A percentile compares a stretch with the other conserved stretches of the same genome.
phyloP scores from a whole-genome alignment of 2,329 filamentous ascomycete genomes.

The Cladorrhinum sp. region DNA sequence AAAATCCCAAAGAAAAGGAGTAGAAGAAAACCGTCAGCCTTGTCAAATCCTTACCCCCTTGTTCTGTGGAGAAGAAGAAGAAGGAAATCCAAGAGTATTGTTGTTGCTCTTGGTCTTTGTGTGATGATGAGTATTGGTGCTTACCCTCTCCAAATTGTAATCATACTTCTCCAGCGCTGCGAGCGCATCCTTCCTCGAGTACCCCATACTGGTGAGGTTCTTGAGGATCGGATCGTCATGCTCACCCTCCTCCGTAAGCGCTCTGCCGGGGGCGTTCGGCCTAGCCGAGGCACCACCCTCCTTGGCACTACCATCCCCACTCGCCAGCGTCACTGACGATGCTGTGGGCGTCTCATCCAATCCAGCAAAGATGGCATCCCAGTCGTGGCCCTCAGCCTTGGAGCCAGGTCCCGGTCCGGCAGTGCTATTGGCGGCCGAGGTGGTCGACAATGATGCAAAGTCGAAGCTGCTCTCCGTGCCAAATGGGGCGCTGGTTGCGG shows the following conservation, averaged over 20 bases:
- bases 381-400: constrained; percentile 65
- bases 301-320: constrained; percentile 8
- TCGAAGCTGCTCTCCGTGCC: constrained; percentile 58
- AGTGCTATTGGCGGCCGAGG: constrained; percentile 32
- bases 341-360: constrained; percentile 54
- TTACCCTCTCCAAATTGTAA: constrained; percentile 91
- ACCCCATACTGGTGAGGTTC: constrained; percentile 87
- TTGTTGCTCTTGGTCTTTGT: constrained; percentile 4
- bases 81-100: constrained; percentile 1
- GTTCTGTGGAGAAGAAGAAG: background rate
- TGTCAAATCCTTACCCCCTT: constrained; percentile 9
- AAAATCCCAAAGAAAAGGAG: constrained; percentile 40
- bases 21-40: constrained; percentile 8
- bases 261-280: constrained; percentile 51
- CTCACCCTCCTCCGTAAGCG: constrained; percentile 68
- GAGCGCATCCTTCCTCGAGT: constrained; percentile 69
- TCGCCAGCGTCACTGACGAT: constrained; percentile 32
- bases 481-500: constrained; percentile 35
- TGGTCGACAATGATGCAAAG: constrained; percentile 48
- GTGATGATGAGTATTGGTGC: constrained; percentile 31
- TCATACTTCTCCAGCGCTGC: constrained; percentile 88
- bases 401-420: constrained; percentile 32
- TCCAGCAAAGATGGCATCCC: constrained; percentile 90
- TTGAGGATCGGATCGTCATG: constrained; percentile 92
- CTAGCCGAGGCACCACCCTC: constrained; percentile 13